These are phyloP conservation scores for Xylaria castorea DNA, from an alignment of 495 filamentous ascomycete species.

Conservation along the genomic window DNA sequence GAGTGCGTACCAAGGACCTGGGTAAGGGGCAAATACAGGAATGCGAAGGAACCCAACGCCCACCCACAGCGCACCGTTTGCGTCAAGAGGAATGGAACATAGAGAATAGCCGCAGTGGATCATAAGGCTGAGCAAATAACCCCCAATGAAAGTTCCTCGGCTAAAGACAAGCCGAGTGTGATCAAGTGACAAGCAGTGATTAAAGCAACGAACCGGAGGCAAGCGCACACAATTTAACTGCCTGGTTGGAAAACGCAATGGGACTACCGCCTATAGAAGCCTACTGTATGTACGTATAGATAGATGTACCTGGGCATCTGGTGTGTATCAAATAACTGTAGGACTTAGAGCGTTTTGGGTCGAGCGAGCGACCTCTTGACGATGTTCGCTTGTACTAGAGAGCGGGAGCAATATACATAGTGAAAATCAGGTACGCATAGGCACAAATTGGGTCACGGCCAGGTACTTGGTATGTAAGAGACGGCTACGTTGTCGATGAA, in stretches of 20 bases:
- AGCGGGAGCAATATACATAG: not conserved
- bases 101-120: conserved; percentile 7
- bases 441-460: not conserved
- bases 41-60: not conserved
- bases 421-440: not conserved
- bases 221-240: not conserved
- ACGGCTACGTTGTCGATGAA: not conserved
- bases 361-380: not conserved
- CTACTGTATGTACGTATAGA: no score
- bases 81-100: conserved; percentile 3
- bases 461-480: not conserved
- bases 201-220: not conserved
- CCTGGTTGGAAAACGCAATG: not conserved
- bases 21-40: not conserved
- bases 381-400: not conserved
- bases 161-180: not conserved
- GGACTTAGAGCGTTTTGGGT: not conserved
- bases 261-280: not conserved
- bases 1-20: conserved; percentile 6
- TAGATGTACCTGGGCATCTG: not conserved
- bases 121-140: conserved; percentile 24
- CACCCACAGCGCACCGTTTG: not conserved
- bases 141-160: not conserved
- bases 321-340: not conserved
- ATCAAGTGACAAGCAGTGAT: not conserved